phyloP scores from a whole-genome alignment of 768 basidiomycete genomes.

The Agrocybe pediades region DNA sequence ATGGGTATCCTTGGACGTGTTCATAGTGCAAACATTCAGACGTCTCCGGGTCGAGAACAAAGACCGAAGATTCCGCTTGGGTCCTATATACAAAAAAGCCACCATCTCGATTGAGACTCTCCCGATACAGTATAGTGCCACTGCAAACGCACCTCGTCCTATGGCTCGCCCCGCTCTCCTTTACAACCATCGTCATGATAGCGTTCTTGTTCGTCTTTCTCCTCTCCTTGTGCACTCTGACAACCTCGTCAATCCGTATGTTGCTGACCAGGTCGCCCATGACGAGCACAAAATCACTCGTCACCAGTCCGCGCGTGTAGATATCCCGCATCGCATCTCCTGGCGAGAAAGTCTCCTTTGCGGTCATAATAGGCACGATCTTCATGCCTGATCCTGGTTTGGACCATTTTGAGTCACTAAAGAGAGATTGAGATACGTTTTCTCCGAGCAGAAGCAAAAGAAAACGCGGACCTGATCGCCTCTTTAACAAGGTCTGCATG shows the following conservation, averaged over 20 bases:
- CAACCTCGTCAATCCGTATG: constrained; percentile 86
- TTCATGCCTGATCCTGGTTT: constrained; percentile 76
- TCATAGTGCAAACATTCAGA: constrained; percentile 88
- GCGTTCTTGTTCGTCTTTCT: constrained; percentile 88
- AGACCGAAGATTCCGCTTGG: constrained; percentile 72
- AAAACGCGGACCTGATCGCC: constrained; percentile 71
- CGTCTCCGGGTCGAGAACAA: constrained; percentile 74
- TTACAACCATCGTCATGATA: constrained; percentile 95
- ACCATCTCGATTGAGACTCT: neutral
- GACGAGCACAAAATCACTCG: constrained; percentile 89
- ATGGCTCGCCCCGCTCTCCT: constrained; percentile 72
- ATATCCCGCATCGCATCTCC: constrained; percentile 95
- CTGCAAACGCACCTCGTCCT: constrained; percentile 61
- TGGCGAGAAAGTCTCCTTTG: constrained; percentile 84
- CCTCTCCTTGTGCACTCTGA: constrained; percentile 85
- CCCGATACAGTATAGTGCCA: neutral
- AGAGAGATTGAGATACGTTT: constrained; percentile 1
- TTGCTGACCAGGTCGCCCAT: constrained; percentile 94
- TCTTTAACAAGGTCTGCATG: constrained; percentile 85
- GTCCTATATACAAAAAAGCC: constrained; percentile 43
- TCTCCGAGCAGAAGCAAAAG: constrained; percentile 5
- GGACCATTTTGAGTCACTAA: constrained; percentile 84
- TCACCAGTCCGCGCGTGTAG: constrained; percentile 88
- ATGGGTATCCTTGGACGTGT: constrained; percentile 70
- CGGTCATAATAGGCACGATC: constrained; percentile 83